Conservation (phyloP, 129 eudicot species). For the Chrysanthemum seticuspe region DNA sequence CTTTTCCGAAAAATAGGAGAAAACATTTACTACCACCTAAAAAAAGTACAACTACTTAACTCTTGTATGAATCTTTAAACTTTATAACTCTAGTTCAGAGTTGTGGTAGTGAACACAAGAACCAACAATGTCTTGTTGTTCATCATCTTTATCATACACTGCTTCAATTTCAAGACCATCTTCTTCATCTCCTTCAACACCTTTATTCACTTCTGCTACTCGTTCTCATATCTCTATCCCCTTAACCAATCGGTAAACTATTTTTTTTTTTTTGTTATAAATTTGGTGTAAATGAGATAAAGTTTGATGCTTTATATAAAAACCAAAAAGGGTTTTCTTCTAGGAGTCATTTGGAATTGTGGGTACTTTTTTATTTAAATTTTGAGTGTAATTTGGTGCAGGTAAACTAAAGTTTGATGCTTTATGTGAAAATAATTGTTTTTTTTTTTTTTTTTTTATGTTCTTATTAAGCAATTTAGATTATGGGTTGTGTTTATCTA, state of each 20-base stretch:
- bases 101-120: constrained; percentile 6
- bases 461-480: not conserved
- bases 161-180: constrained; percentile 46
- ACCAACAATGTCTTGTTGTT: constrained; percentile 31
- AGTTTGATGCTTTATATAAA: constrained; percentile 6
- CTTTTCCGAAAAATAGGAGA: no score
- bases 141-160: constrained; percentile 45
- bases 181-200: constrained; percentile 22
- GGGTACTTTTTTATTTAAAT: not conserved
- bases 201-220: constrained; percentile 36
- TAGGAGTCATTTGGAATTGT: no score
- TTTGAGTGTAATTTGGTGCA: not conserved
- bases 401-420: not conserved
- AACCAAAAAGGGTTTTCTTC: no score
- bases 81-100: not conserved
- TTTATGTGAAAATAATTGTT: constrained; percentile 6
- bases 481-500: not conserved
- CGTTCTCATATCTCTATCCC: constrained; percentile 20
- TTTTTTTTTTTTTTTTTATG: not conserved
- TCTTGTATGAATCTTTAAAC: not conserved
- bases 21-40: not conserved
- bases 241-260: constrained; percentile 46
- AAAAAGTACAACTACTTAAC: not conserved
- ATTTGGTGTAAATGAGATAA: not conserved
- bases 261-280: not conserved